phyloP scores from a whole-genome alignment of 495 filamentous ascomycete genomes.

The Glarea lozoyensis region DNA sequence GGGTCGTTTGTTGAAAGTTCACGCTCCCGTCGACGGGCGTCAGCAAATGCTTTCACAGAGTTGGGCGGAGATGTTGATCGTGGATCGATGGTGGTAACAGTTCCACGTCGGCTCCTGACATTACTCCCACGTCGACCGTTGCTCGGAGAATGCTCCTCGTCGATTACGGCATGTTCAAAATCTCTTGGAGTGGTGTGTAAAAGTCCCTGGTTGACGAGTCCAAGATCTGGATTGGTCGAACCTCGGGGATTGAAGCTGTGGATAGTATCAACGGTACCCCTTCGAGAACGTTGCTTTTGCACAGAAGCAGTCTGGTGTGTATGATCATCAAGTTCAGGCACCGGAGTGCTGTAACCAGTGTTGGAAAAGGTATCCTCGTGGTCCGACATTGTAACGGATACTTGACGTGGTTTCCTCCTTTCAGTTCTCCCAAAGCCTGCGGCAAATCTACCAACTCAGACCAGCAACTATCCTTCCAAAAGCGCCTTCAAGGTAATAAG shows the following conservation, averaged over 20 bases:
- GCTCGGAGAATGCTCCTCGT: constrained; percentile 57
- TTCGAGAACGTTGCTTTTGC: constrained; percentile 41
- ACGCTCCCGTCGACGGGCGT: constrained; percentile 51
- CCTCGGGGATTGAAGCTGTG: constrained; percentile 29
- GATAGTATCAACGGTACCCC: constrained; percentile 47
- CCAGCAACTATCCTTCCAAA: neutral
- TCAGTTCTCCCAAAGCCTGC: no score
- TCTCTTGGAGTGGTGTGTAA: constrained; percentile 51
- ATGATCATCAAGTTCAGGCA: constrained; percentile 88
- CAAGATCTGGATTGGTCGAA: constrained; percentile 30
- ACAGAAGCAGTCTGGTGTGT: constrained; percentile 66
- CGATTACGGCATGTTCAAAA: constrained; percentile 76
- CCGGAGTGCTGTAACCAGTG: constrained; percentile 61
- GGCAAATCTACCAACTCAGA: neutral
- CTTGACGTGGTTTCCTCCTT: no score
- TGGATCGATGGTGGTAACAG: constrained; percentile 36
- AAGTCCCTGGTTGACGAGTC: constrained; percentile 21
- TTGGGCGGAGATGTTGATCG: constrained; percentile 83
- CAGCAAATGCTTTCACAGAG: constrained; percentile 95
- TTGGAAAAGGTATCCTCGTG: constrained; percentile 36
- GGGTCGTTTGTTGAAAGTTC: constrained; percentile 42
- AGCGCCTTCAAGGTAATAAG: constrained; percentile 14
- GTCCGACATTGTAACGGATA: constrained; percentile 47
- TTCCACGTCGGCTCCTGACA: constrained; percentile 36
- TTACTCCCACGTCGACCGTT: constrained; percentile 1